A percentile compares a stretch with the other conserved stretches of the same genome.
These are phyloP conservation scores for Exophiala spinifera DNA, from an alignment of 2,329 filamentous ascomycete genomes.

Conservation along the genomic window DNA sequence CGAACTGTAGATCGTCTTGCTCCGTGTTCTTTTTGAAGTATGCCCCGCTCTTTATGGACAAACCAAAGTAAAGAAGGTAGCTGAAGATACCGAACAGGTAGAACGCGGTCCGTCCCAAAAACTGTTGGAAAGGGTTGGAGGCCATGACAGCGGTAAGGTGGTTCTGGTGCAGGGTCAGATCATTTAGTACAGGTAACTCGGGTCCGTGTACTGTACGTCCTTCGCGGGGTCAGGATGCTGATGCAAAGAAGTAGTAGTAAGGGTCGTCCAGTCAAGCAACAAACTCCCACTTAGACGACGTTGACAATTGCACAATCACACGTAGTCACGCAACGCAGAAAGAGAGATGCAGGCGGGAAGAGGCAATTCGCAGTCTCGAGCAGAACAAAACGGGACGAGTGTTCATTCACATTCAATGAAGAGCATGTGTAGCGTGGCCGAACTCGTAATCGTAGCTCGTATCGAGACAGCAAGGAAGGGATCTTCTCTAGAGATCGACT, in stretches of 20 bases:
- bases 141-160: constrained; percentile 14
- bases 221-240: no score
- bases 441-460: no score
- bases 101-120: constrained; percentile 13
- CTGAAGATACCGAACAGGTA: constrained; percentile 36
- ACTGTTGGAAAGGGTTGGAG: constrained; percentile 7
- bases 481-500: no score
- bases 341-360: no score
- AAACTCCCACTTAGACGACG: not conserved
- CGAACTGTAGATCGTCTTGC: constrained; percentile 40
- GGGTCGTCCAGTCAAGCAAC: not conserved
- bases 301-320: no score
- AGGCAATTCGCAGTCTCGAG: no score
- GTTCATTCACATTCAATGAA: no score
- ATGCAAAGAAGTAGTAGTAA: no score
- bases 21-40: constrained; percentile 40
- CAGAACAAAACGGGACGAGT: no score
- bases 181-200: constrained; percentile 2
- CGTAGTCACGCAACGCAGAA: no score
- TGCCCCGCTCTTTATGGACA: constrained; percentile 34
- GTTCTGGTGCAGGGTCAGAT: not conserved
- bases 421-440: no score
- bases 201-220: not conserved
- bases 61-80: constrained; percentile 33
- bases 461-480: no score